Conservation (phyloP, 148 eudicot species). For the Rhododendron henanense region DNA sequence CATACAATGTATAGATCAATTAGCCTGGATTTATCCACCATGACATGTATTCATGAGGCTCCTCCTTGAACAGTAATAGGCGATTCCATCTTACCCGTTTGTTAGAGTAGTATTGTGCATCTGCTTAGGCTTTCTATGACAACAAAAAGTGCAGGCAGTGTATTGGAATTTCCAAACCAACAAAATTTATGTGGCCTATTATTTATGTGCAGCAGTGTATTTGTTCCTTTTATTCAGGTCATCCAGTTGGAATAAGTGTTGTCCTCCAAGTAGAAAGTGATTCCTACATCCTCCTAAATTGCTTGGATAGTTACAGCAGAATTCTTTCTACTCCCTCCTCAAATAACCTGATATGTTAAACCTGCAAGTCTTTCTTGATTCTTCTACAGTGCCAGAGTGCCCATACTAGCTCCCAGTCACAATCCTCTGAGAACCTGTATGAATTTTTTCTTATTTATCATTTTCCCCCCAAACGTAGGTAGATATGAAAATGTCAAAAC, state of each 20-base stretch:
- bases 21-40: not conserved
- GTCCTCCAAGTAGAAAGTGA: not conserved
- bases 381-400: not conserved
- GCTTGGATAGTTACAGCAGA: not conserved
- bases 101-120: not conserved
- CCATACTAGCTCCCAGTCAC: not conserved
- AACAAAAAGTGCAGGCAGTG: not conserved
- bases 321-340: not conserved
- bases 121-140: not conserved
- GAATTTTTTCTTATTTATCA: not conserved
- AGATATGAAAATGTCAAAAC: not conserved
- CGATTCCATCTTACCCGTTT: not conserved
- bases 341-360: not conserved
- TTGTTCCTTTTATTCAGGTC: not conserved
- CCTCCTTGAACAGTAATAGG: not conserved
- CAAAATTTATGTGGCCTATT: not conserved
- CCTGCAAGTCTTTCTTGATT: not conserved
- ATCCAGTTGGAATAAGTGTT: not conserved
- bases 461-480: not conserved
- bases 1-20: not conserved
- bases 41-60: not conserved
- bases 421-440: conserved; percentile 1
- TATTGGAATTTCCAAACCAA: not conserved
- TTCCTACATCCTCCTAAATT: not conserved
- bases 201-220: not conserved